Evolutionary conservation across 2,329 filamentous ascomycete genomes (phyloP), one percentile per base, ranked within the genome.

Genomic region (Neocatenulostroma microsporum): DNA sequence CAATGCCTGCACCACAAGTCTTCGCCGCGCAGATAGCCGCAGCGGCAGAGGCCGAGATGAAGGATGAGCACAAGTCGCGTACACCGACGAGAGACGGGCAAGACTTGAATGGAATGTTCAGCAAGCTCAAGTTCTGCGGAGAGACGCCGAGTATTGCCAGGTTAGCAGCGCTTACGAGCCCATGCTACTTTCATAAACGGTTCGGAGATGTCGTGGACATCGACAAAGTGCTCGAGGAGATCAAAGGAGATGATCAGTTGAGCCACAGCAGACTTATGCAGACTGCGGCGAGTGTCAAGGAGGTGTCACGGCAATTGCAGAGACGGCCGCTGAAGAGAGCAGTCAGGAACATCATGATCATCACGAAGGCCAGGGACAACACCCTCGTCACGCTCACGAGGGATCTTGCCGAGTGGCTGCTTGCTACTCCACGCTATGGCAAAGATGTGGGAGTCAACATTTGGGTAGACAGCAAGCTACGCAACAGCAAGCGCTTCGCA

Each of bases 161-260:
- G 8, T 72, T 88, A 48, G 74, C 80, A 9, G 73, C 82, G 8
- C 68, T 96, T 36, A 82, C 89, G 51, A 95, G 88, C 29, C 91
- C 91, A 11, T 98, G 91, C 67, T 98, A 94, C 66, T 96, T 94
- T 67, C 91, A 98, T 65, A 84, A 93, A 64, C 79, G 89, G 45
- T 98, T 98, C 56, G 91, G 95, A 53, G 87, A 94, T 58, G 85
- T 88, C 7, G 86, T 98, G 51, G 86, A 98, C 60, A 86, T 96
- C 41, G 84, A 91, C 50, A 91, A 84, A 63, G 87, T 98, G 5
- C 72, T 98, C 5, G 88, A 96, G 57, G 91, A 98, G 63, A 94
- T 96, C 54, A 81, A 82, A 56, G 82, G 91, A 50, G 74, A 80
- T 47, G 86, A 94, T 53, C 86, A 77, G 62, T 82, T 95, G 70